Evolutionary conservation across 2,329 filamentous ascomycete species (phyloP).

Genomic region (Aspergillus nomiae): DNA sequence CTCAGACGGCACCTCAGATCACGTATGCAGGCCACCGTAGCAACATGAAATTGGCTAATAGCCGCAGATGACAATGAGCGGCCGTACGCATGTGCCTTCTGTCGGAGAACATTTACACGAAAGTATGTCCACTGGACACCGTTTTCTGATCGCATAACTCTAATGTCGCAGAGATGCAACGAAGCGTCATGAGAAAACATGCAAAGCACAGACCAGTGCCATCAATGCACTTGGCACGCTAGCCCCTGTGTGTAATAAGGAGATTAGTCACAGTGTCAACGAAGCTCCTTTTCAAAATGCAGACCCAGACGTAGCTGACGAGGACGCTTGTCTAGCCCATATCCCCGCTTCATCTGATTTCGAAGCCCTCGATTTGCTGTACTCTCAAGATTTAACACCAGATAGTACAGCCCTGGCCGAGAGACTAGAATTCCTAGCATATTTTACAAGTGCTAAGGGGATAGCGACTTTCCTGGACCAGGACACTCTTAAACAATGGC

Average conservation of each 20-base stretch:
- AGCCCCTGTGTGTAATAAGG: background rate
- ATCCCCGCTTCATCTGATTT: constrained; percentile 18
- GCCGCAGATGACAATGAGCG: constrained; percentile 18
- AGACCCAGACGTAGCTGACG: background rate
- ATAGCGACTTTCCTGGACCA: constrained; percentile 25
- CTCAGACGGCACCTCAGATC: constrained; percentile 23
- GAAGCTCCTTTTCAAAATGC: background rate
- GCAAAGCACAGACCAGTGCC: constrained; percentile 7
- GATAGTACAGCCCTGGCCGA: constrained; percentile 19
- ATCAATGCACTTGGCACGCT: background rate
- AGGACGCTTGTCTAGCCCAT: background rate
- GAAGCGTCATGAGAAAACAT: constrained; percentile 26
- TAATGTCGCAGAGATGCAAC: constrained; percentile 21
- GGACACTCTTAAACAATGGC: constrained; percentile 19
- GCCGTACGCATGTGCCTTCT: constrained; percentile 19
- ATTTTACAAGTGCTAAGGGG: constrained; percentile 25
- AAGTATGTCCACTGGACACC: constrained; percentile 12
- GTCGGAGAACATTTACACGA: constrained; percentile 21
- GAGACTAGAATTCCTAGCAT: constrained; percentile 23
- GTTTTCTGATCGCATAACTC: background rate
- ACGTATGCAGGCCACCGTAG: constrained; percentile 14
- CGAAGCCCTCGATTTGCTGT: constrained; percentile 18
- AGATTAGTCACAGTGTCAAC: background rate
- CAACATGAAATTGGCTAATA: background rate
- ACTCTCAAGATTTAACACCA: constrained; percentile 11